Evolutionary conservation across 495 filamentous ascomycete genomes (phyloP), one percentile per base, ranked within the genome.

Genomic region (Aspergillus ellipticus): DNA sequence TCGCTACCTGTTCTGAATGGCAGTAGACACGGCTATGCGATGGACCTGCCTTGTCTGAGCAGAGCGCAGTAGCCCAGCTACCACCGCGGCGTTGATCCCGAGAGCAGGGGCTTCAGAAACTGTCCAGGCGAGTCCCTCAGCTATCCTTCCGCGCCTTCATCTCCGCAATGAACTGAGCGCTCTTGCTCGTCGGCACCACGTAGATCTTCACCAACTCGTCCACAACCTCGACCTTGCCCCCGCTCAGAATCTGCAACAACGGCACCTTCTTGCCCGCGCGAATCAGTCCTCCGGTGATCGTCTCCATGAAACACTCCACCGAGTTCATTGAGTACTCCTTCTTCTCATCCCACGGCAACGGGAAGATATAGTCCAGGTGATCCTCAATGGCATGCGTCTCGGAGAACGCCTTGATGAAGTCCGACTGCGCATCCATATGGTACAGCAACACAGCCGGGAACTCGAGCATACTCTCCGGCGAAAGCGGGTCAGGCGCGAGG

Each of bases 221-320:
- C 43, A 95, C 82, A 22, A 97, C 78, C 72, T 94, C 90, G 4
- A 92, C 82, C 60, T 89, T 92, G n/a, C 88, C 86, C 13, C 78
- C 72, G n/a, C 76, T 74, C 55, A 97, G 71, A 51, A 89, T 80
- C 74, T 91, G 87, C 57, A 89, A 63, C 57, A 97, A 65, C 19
- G 83, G 75, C 51, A 90, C 72, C 66, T 92, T 95, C 81, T 86
- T 90, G n/a, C 94, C 93, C 0, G 89, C 85, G 72, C 95, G 96
- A 54, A 93, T 79, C 60, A 98, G 62, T 10, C 94, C 95, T 0
- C 92, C 91, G 0, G 77, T 73, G 15, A 74, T 65, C 1, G 90
- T 97, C 74, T 96, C 89, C 79, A 92, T 88, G 66, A 87, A 98
- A 60, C 88, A 92, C 61, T 96, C 92, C n/a, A 97, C 89, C 7